Conservation (phyloP, 768 basidiomycete species). For the Rhizopogon vesiculosus region DNA sequence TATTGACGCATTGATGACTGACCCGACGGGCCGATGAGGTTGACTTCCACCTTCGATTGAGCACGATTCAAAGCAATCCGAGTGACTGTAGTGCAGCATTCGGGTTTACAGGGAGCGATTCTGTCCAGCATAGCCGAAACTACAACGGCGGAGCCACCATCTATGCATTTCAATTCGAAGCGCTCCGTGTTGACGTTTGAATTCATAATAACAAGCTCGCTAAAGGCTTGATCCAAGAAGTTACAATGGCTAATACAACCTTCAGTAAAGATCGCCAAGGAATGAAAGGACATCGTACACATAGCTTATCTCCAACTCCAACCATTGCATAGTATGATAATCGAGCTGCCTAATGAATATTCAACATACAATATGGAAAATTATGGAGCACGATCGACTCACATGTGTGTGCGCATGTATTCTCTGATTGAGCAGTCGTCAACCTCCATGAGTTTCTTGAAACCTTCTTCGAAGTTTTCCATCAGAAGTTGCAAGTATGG, state of each 20-base stretch:
- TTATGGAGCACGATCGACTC: neutral
- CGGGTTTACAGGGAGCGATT: neutral
- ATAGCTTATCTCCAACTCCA: too few relatives aligned
- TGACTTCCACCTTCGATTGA: neutral
- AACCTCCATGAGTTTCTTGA: neutral
- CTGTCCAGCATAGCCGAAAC: neutral
- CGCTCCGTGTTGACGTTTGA: too few relatives aligned
- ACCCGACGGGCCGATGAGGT: neutral
- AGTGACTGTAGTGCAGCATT: too few relatives aligned
- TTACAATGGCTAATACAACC: neutral
- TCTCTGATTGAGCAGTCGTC: neutral
- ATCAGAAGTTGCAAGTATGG: neutral
- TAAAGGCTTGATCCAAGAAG: neutral
- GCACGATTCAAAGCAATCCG: neutral
- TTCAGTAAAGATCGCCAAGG: neutral
- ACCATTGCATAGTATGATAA: too few relatives aligned
- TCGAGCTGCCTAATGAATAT: neutral
- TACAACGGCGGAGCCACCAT: neutral
- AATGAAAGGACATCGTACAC: neutral
- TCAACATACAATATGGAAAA: neutral
- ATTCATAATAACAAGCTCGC: neutral
- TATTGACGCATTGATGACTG: neutral
- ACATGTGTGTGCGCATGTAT: neutral
- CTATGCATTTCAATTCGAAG: neutral
- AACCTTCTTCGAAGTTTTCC: neutral